Evolutionary conservation across 495 filamentous ascomycete genomes (phyloP).

Genomic region (Penicillium salamii): DNA sequence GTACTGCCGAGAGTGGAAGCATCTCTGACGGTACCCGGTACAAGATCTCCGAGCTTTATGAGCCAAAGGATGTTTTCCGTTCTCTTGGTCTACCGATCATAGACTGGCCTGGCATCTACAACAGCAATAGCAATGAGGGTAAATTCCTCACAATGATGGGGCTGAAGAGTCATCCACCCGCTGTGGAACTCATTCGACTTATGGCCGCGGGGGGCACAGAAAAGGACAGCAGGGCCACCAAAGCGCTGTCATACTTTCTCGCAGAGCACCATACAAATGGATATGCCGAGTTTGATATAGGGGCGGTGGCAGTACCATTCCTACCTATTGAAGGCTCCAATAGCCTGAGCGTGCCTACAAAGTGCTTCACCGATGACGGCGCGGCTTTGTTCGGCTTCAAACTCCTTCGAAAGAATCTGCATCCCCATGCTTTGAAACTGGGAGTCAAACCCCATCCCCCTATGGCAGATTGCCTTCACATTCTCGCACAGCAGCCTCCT

Average conservation of each 20-base stretch:
- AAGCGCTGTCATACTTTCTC: constrained; percentile 80
- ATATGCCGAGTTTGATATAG: constrained; percentile 62
- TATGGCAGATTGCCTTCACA: constrained; percentile 68
- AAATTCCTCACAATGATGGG: constrained; percentile 71
- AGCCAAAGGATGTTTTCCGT: constrained; percentile 70
- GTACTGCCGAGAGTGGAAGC: constrained; percentile 64
- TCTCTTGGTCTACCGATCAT: constrained; percentile 72
- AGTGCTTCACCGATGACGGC: constrained; percentile 78
- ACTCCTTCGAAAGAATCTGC: constrained; percentile 70
- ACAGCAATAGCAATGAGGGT: constrained; percentile 61
- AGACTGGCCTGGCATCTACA: constrained; percentile 75
- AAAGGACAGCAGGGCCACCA: constrained; percentile 57
- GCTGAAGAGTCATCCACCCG: constrained; percentile 64
- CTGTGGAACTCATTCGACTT: constrained; percentile 67
- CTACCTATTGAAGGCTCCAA: constrained; percentile 68
- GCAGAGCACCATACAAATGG: constrained; percentile 71
- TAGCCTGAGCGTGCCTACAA: constrained; percentile 62
- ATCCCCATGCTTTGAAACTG: constrained; percentile 73
- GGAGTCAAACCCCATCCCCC: constrained; percentile 78
- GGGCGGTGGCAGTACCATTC: constrained; percentile 57
- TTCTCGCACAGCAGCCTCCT: constrained; percentile 68
- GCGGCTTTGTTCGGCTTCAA: constrained; percentile 75
- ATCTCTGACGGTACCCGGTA: constrained; percentile 52
- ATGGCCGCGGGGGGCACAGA: constrained; percentile 60
- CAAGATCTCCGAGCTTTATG: constrained; percentile 79